A percentile compares a stretch with the other conserved stretches of the same genome.
Evolutionary conservation across 176 grass and related monocot species (phyloP).

Genomic region (Zea luxurians): DNA sequence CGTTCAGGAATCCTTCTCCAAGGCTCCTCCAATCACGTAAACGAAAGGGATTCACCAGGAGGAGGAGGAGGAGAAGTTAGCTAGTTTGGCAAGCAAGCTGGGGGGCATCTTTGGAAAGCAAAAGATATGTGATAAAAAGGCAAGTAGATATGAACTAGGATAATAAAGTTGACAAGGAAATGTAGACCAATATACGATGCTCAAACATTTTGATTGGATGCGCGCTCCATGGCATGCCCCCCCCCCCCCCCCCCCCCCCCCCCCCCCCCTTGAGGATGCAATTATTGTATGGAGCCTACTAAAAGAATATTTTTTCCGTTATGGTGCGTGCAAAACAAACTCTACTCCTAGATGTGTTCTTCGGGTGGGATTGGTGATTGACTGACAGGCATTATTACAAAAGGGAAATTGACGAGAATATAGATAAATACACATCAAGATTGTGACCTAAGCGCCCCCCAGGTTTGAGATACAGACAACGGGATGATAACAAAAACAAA

Average conservation of each 20-base stretch:
- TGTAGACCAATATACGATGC: slow-evolving; percentile 6
- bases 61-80: not conserved
- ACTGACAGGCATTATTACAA: not conserved
- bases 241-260: too few species aligned
- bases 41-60: slow-evolving; percentile 3
- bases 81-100: slow-evolving; percentile 37
- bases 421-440: not conserved
- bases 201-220: not conserved
- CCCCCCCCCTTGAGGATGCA: not conserved
- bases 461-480: slow-evolving; percentile 25
- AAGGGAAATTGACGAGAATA: not conserved
- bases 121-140: slow-evolving; percentile 31
- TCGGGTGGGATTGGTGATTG: slow-evolving; percentile 37
- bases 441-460: not conserved
- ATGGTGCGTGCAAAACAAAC: slow-evolving; percentile 28
- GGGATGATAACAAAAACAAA: not conserved
- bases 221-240: not conserved
- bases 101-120: slow-evolving; percentile 43
- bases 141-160: slow-evolving; percentile 14
- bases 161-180: slow-evolving; percentile 40
- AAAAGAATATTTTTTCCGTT: not conserved
- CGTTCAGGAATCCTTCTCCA: too few species aligned
- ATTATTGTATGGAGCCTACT: slow-evolving; percentile 22
- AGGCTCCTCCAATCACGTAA: not conserved
- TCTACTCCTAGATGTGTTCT: not conserved